These are phyloP conservation scores for Phytophthora syringae DNA, from an alignment of 352 stramenopile genomes.

Conservation along the genomic window DNA sequence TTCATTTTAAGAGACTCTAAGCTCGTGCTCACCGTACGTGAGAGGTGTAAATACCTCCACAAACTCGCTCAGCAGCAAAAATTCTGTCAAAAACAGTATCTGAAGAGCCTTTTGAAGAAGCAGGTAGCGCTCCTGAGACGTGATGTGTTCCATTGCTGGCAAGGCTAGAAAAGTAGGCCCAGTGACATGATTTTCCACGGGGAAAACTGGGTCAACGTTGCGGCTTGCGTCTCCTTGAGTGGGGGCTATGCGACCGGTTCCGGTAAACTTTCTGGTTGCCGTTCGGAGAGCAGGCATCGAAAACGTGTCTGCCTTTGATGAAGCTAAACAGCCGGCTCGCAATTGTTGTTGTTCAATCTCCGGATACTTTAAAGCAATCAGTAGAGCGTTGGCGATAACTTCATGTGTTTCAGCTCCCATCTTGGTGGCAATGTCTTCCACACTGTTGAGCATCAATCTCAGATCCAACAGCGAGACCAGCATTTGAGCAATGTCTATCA, in stretches of 20 bases:
- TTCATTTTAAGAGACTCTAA: background rate
- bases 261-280: background rate
- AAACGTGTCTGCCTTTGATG: slow-evolving; percentile 15
- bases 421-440: slow-evolving; percentile 12
- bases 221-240: background rate
- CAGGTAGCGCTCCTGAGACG: slow-evolving; percentile 1
- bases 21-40: slow-evolving; percentile 31
- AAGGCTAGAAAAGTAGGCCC: background rate
- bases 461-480: slow-evolving; percentile 37
- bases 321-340: background rate
- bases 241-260: background rate
- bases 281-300: slow-evolving; percentile 4
- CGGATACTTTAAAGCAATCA: slow-evolving; percentile 11
- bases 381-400: slow-evolving; percentile 7
- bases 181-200: background rate
- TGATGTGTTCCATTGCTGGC: background rate
- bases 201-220: background rate
- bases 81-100: slow-evolving; percentile 41
- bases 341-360: slow-evolving; percentile 4
- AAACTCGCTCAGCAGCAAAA: slow-evolving; percentile 38
- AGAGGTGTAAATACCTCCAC: slow-evolving; percentile 40
- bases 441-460: slow-evolving; percentile 17
- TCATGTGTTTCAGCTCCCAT: slow-evolving; percentile 8
- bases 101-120: slow-evolving; percentile 29
- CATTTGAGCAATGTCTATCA: slow-evolving; percentile 37